Percentiles rank a stretch among this genome's conserved stretches.
These are phyloP conservation scores for Epichloe glyceriae DNA, from an alignment of 2,329 filamentous ascomycete genomes.

Conservation along the genomic window DNA sequence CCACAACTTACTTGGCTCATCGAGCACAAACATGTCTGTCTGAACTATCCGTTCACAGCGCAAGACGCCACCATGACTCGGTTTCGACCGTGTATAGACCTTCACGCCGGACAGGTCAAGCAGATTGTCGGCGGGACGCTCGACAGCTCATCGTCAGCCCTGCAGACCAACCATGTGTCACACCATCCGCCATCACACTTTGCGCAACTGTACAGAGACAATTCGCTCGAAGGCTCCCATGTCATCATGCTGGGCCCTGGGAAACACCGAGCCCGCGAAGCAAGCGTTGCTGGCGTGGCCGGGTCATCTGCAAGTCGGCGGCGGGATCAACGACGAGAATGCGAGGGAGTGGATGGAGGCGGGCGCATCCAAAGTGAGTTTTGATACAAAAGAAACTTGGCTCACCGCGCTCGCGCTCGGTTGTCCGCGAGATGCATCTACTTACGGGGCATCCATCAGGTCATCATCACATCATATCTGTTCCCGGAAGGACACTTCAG, in stretches of 20 bases:
- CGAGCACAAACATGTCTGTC: not conserved
- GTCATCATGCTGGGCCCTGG: constrained; percentile 93
- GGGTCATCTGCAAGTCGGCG: constrained; percentile 71
- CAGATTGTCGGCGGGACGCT: constrained; percentile 96
- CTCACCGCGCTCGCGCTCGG: not conserved
- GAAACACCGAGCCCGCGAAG: constrained; percentile 67
- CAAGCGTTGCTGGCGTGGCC: constrained; percentile 73
- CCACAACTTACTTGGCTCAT: not conserved
- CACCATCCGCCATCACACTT: constrained; percentile 71
- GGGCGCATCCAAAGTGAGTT: constrained; percentile 71
- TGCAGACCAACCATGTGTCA: constrained; percentile 91
- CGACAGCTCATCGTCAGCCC: constrained; percentile 46
- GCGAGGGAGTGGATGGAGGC: constrained; percentile 74
- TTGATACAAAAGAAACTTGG: not conserved
- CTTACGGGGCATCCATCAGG: constrained; percentile 39
- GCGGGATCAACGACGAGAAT: constrained; percentile 82
- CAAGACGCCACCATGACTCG: constrained; percentile 56
- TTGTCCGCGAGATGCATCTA: not conserved
- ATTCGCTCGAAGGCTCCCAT: constrained; percentile 66
- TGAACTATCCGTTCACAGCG: not conserved
- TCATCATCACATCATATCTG: constrained; percentile 92
- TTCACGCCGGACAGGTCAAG: constrained; percentile 95
- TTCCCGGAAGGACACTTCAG: constrained; percentile 80
- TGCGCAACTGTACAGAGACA: constrained; percentile 65
- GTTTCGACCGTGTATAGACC: constrained; percentile 92